Base-by-base conservation (phyloP, 768 basidiomycete species). In the Gloeophyllum trabeum region DNA sequence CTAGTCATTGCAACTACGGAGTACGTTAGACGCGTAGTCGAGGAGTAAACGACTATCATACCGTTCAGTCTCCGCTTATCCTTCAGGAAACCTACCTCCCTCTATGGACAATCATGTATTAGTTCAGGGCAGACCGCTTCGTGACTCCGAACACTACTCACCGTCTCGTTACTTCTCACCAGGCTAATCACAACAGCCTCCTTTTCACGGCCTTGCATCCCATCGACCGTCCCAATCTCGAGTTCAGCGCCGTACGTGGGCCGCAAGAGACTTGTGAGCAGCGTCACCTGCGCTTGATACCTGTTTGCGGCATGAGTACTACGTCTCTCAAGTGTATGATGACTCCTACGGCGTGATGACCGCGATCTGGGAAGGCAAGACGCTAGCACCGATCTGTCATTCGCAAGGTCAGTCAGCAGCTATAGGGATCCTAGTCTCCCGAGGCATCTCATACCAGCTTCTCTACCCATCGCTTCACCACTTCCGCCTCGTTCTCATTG, bases 151-250 rank as follows among this genome's bases (percentile, higher is more conserved):
- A 16, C 28, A 19, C 35, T 21, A 54, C 64, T 3, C 45, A 81
- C 86, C 61, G 74, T 79, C 41, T 85, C 79, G 52, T 98, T 99
- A 50, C 90, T 93, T 20, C 96, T 71, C 2, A 98, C 96, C 3
- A 99, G 73, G 49, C 79, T 88, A 41, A 99, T 86, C 19, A 98
- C 76, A 28, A 98, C 77, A 0, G 91, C 91, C 42, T 98, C 90
- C 50, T 90, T 90, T 58, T 99, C 94, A 39, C 96, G 76, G 0
- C 94, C 94, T 65, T 99, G 96, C 81, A 97, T 87, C 0, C 92
- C 91, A 54, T 98, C 96, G 1, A 98, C 92, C 0, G 85, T 89
- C 1, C 93, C 96, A 35, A 96, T 89, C 50, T 97, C 92, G 1
- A 98, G 70, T 20, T 65, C 64, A 0, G 66, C 58, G 0, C 83